Base-by-base conservation (phyloP, 164 flowering plant species). In the Tetracentron sinense region DNA sequence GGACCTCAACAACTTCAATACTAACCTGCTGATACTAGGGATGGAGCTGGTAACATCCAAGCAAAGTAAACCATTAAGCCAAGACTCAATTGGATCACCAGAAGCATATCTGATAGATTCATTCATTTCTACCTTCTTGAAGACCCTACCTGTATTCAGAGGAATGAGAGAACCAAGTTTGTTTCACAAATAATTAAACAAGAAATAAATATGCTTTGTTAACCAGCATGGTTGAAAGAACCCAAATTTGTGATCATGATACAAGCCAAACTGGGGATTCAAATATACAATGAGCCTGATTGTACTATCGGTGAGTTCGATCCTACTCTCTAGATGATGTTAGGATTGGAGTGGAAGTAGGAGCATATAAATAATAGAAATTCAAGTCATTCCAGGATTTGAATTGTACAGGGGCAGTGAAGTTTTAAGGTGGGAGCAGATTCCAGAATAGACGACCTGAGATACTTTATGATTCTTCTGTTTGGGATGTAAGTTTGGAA, bases 71-170 rank as follows among this genome's bases (percentile, higher is more conserved):
- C 75, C 76, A 81, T 95, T 61, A 38, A 95, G 99, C 99, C 99
- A 95, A 33, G 89, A 79, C 70, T 92, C 99, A 56, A 95, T 81
- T 58, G 88, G 92, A 80, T 95, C 99, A 46, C 86, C 90, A 67
- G 92, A 72, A 62, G 97, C 89, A 78, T 95, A 95, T 88, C 99
- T 79, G 65, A 95, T 92, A 25, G 99, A 79, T 71, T 92, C 97
- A 68, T 64, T 83, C 70, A 95, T 73, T 63, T 95, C 97, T 38
- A 95, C 84, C 83, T 90, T 92, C 75, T 79, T 88, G 70, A 92
- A 95, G 61, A 71, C 64, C 46, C 92, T 84, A 42, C 94, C 99
- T 95, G 65, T 71, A 78, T 44, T 61, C 25, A 65, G 50, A 31
- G 48, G 6, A 6, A 15, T 17, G 20, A 29, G 42, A 23, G 26